These are phyloP conservation scores for Tanozyma kutaoensis DNA, from an alignment of 805 yeast genomes.

Conservation along the genomic window DNA sequence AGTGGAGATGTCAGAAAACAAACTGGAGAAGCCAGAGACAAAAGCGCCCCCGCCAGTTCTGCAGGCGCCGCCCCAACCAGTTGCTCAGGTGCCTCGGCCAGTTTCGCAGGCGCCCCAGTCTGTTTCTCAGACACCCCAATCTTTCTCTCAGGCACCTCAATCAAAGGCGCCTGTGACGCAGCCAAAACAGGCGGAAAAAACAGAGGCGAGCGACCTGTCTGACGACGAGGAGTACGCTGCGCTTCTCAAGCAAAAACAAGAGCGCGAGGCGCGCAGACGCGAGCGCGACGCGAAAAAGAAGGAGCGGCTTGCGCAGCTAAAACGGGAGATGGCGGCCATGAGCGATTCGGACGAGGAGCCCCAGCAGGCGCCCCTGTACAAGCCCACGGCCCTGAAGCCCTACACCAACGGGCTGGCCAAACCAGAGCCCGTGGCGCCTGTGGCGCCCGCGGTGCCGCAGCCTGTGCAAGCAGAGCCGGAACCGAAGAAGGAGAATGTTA, in stretches of 20 bases:
- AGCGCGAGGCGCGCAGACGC: conserved; percentile 21
- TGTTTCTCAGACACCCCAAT: conserved; percentile 6
- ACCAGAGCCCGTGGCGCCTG: background rate
- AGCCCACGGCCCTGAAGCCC: background rate
- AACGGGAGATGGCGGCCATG: conserved; percentile 43
- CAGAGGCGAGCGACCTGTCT: conserved; percentile 15
- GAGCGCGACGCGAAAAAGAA: conserved; percentile 36
- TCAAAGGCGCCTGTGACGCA: background rate
- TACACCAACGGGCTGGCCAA: background rate
- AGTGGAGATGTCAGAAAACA: conserved; percentile 3
- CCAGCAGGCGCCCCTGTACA: background rate
- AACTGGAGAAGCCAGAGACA: background rate
- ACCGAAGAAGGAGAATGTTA: conserved; percentile 3
- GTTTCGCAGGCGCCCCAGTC: conserved; percentile 3
- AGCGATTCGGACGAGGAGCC: conserved; percentile 2
- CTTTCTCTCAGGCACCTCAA: conserved; percentile 1
- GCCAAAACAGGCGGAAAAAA: conserved; percentile 2
- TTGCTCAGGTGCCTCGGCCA: too few species aligned
- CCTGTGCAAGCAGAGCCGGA: conserved; percentile 1
- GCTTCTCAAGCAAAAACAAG: conserved; percentile 29
- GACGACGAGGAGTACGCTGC: conserved; percentile 37
- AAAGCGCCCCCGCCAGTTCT: background rate
- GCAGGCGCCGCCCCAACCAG: too few species aligned
- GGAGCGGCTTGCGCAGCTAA: conserved; percentile 43
- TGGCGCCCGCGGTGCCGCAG: background rate